Evolutionary conservation across 768 basidiomycete genomes (phyloP).

Genomic region (Lentinula edodes): DNA sequence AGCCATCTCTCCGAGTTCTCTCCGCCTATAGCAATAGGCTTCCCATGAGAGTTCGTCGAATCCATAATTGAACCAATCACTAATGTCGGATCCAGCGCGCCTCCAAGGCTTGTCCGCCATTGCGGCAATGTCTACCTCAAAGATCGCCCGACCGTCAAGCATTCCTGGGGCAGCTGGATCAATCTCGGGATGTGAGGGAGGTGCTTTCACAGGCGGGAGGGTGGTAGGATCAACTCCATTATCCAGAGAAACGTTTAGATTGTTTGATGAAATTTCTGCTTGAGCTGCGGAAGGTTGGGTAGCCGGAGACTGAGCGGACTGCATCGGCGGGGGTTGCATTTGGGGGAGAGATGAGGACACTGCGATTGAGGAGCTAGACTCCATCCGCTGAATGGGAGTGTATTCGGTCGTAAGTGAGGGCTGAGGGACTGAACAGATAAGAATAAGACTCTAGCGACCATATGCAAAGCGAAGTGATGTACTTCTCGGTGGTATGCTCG

Average conservation of each 20-base stretch:
- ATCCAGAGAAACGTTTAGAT: conserved; percentile 18
- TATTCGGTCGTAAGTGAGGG: conserved; percentile 78
- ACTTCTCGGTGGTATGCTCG: conserved; percentile 29
- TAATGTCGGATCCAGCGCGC: conserved; percentile 83
- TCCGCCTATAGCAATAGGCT: conserved; percentile 80
- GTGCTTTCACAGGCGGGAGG: conserved; percentile 63
- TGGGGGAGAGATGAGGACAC: conserved; percentile 13
- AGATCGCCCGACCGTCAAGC: conserved; percentile 71
- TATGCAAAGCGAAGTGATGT: neutral
- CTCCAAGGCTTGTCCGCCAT: conserved; percentile 88
- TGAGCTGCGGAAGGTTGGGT: conserved; percentile 15
- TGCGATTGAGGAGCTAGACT: conserved; percentile 26
- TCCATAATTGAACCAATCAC: conserved; percentile 99
- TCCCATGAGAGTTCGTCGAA: conserved; percentile 98
- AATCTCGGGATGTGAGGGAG: conserved; percentile 75
- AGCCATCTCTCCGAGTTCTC: conserved; percentile 76
- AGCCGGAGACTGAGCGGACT: neutral
- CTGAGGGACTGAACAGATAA: conserved; percentile 29
- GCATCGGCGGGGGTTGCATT: conserved; percentile 10
- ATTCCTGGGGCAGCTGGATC: conserved; percentile 63
- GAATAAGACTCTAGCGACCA: neutral
- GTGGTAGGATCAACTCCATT: conserved; percentile 59
- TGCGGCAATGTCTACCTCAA: conserved; percentile 75
- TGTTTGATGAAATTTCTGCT: neutral
- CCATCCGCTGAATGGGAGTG: conserved; percentile 63